Percentiles rank a stretch among this genome's conserved stretches.
Evolutionary conservation across 176 grass and related monocot genomes (phyloP).

Genomic region (Tillandsia leiboldiana): DNA sequence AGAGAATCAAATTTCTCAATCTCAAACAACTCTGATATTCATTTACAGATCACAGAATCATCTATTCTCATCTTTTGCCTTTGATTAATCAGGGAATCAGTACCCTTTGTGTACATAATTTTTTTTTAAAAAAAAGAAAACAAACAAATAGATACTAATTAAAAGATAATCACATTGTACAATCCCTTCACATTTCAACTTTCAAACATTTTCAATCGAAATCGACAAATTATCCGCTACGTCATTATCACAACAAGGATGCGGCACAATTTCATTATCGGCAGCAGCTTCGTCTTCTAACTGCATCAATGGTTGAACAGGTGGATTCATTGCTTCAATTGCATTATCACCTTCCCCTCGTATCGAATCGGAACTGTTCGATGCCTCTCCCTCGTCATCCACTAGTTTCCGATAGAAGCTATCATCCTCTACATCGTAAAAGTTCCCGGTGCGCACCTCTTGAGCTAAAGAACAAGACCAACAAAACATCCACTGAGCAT

Average conservation of each 20-base stretch:
- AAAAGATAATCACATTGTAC: background rate
- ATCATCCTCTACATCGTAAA: slow-evolving; percentile 44
- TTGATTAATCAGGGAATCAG: no score
- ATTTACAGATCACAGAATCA: background rate
- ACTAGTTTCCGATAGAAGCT: slow-evolving; percentile 28
- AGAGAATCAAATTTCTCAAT: no score
- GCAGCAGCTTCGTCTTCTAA: background rate
- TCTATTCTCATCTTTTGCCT: background rate
- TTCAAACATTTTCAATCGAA: background rate
- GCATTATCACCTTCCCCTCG: background rate
- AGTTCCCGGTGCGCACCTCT: slow-evolving; percentile 64
- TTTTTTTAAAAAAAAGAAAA: background rate
- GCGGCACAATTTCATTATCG: background rate
- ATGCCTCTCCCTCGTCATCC: background rate
- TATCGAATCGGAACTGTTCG: background rate
- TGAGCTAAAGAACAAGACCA: slow-evolving; percentile 66
- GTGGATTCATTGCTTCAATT: slow-evolving; percentile 13
- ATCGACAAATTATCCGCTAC: background rate
- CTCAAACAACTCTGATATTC: no score
- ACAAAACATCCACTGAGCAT: slow-evolving; percentile 67
- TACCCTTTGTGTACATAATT: background rate
- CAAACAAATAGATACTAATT: background rate
- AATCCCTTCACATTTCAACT: background rate
- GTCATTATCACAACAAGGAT: background rate
- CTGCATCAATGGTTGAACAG: slow-evolving; percentile 16